A percentile compares a stretch with the other conserved stretches of the same genome.
Conservation (phyloP, 495 filamentous ascomycete species). For the Hypoxylon trugodes region DNA sequence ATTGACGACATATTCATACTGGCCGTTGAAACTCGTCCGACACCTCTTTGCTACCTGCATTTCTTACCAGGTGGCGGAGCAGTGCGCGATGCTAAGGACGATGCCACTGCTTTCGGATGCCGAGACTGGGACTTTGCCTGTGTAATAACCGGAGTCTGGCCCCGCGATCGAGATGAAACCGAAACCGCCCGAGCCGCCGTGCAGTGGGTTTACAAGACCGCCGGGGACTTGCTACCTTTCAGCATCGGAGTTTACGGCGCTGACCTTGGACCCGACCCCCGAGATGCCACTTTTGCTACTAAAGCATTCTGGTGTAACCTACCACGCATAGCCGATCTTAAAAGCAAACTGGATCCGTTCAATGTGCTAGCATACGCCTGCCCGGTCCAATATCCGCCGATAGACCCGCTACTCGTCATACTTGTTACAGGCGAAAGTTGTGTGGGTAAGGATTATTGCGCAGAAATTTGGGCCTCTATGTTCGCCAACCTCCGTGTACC, state of each 20-base stretch:
- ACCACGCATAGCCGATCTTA: slow-evolving; percentile 61
- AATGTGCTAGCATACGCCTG: slow-evolving; percentile 65
- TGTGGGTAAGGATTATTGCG: slow-evolving; percentile 70
- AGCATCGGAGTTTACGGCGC: slow-evolving; percentile 65
- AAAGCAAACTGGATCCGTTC: slow-evolving; percentile 59
- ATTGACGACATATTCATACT: slow-evolving; percentile 52
- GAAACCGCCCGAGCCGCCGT: slow-evolving; percentile 52
- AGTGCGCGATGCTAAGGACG: slow-evolving; percentile 54
- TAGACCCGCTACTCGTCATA: slow-evolving; percentile 61
- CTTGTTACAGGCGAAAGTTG: slow-evolving; percentile 68
- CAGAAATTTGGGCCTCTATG: slow-evolving; percentile 59
- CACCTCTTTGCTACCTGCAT: slow-evolving; percentile 69
- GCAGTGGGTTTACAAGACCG: slow-evolving; percentile 66
- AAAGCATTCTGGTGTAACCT: slow-evolving; percentile 67
- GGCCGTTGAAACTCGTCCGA: slow-evolving; percentile 60
- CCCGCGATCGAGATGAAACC: slow-evolving; percentile 62
- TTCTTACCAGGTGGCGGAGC: slow-evolving; percentile 68
- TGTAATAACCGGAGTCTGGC: slow-evolving; percentile 71
- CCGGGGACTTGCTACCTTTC: slow-evolving; percentile 56
- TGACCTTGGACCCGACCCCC: slow-evolving; percentile 69
- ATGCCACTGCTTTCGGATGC: slow-evolving; percentile 68
- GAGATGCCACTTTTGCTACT: slow-evolving; percentile 60
- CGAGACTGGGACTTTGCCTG: slow-evolving; percentile 72
- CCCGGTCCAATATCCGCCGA: slow-evolving; percentile 55
- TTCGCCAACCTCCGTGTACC: slow-evolving; percentile 47